These are phyloP conservation scores for Caloboletus firmus DNA, from an alignment of 1,284 basidiomycete species.

Conservation along the genomic window DNA sequence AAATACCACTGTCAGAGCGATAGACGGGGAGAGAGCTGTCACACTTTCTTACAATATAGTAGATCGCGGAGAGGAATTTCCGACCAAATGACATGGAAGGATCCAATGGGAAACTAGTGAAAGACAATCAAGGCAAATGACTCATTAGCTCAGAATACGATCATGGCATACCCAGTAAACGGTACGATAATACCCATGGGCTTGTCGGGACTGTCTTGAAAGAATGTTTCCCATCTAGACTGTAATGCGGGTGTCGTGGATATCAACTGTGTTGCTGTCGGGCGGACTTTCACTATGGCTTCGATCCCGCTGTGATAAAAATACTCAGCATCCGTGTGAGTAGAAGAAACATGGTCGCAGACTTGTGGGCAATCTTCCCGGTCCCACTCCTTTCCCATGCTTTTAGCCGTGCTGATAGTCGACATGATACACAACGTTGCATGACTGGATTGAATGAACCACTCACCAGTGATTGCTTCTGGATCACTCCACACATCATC, in stretches of 20 bases:
- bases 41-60: constrained; percentile 17
- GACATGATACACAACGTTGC: background rate
- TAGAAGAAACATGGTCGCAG: constrained; percentile 3
- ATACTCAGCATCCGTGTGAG: background rate
- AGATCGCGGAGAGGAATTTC: constrained; percentile 10
- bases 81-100: background rate
- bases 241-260: constrained; percentile 40
- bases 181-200: constrained; percentile 18
- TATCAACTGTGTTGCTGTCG: constrained; percentile 36
- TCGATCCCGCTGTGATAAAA: constrained; percentile 36
- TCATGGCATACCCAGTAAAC: constrained; percentile 15
- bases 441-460: background rate
- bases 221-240: constrained; percentile 41
- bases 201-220: constrained; percentile 28
- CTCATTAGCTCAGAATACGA: background rate
- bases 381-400: constrained; percentile 47
- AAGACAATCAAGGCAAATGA: background rate
- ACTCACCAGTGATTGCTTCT: constrained; percentile 36
- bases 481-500: constrained; percentile 43
- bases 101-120: constrained; percentile 5
- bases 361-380: constrained; percentile 55
- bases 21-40: background rate
- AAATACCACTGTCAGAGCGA: constrained; percentile 1
- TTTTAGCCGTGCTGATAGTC: constrained; percentile 38
- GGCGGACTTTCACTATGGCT: constrained; percentile 42